Evolutionary conservation across 2,329 filamentous ascomycete genomes (phyloP).

Genomic region (Fusarium pseudocircinatum): DNA sequence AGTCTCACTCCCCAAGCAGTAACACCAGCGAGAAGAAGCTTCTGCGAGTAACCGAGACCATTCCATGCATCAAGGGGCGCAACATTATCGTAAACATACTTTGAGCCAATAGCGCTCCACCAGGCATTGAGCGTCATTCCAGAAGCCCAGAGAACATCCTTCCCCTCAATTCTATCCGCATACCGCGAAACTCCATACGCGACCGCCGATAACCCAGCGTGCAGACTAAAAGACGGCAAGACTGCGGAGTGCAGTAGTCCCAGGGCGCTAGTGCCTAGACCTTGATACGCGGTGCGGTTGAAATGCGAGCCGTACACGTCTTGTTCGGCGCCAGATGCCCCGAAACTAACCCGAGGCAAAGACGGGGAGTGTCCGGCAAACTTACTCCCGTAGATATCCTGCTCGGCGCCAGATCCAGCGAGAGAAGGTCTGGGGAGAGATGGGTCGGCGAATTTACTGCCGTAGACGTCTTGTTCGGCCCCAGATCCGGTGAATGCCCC

Average conservation of each 20-base stretch:
- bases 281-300: slow-evolving; percentile 1
- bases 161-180: slow-evolving; percentile 1
- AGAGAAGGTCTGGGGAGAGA: neutral
- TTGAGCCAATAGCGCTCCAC: slow-evolving; percentile 18
- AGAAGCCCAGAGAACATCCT: slow-evolving; percentile 14
- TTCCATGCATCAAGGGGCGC: slow-evolving; percentile 1
- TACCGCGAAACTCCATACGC: slow-evolving; percentile 18
- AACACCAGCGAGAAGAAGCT: slow-evolving; percentile 2
- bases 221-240: slow-evolving; percentile 2
- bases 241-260: slow-evolving; percentile 5
- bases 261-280: slow-evolving; percentile 1
- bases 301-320: slow-evolving; percentile 15
- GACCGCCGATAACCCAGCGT: neutral
- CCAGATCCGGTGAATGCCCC: neutral
- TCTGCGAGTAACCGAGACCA: neutral
- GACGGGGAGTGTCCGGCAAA: neutral
- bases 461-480: slow-evolving; percentile 8
- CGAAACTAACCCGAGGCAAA: neutral
- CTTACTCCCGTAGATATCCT: neutral
- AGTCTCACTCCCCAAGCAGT: slow-evolving; percentile 11
- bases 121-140: slow-evolving; percentile 21
- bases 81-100: neutral
- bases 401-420: slow-evolving; percentile 1
- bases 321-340: neutral
- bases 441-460: neutral